Evolutionary conservation across 306 rosid genomes (phyloP).

Genomic region (Cucumis hystrix): DNA sequence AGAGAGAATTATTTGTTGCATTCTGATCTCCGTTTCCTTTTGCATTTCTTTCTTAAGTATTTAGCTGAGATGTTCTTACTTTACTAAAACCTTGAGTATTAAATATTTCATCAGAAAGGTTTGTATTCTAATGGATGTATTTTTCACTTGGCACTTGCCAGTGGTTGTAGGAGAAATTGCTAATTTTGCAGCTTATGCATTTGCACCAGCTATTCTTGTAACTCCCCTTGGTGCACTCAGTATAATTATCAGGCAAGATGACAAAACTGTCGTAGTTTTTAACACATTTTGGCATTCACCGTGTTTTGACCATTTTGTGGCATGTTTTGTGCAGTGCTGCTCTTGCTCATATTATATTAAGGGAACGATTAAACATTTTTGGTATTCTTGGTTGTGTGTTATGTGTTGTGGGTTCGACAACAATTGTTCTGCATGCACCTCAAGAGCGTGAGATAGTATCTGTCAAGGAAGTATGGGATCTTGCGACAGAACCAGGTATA

Average conservation of each 20-base stretch:
- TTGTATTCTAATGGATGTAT: background rate
- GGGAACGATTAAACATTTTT: slow-evolving; percentile 6
- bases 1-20: background rate
- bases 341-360: slow-evolving; percentile 6
- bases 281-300: background rate
- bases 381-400: slow-evolving; percentile 7
- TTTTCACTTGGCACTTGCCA: background rate
- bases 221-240: slow-evolving; percentile 8
- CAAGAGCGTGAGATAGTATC: slow-evolving; percentile 8
- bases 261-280: background rate
- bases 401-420: slow-evolving; percentile 10
- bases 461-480: slow-evolving; percentile 6
- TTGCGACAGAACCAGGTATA: slow-evolving; percentile 7
- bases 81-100: background rate
- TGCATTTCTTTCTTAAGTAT: background rate
- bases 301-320: background rate
- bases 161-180: slow-evolving; percentile 4
- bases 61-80: background rate
- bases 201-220: slow-evolving; percentile 8
- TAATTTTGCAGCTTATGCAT: slow-evolving; percentile 10
- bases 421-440: slow-evolving; percentile 10
- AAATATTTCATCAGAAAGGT: background rate
- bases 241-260: slow-evolving; percentile 7
- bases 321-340: slow-evolving; percentile 7
- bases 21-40: background rate